Evolutionary conservation across 2,329 filamentous ascomycete genomes (phyloP).

Genomic region (Trichoderma afroharzianum): DNA sequence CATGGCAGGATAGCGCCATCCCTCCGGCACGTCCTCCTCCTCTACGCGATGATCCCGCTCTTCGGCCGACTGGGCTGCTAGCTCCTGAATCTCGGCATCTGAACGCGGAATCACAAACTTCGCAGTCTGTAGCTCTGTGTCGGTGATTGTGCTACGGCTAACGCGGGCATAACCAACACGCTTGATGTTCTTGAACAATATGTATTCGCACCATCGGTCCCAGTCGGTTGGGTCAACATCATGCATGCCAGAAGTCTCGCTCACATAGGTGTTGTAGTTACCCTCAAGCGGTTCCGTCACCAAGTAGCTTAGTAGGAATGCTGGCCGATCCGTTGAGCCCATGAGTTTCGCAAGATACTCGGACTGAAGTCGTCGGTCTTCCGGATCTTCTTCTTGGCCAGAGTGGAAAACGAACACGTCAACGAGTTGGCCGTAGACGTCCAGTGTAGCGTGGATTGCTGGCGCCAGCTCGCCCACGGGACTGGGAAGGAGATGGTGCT

Average conservation of each 20-base stretch:
- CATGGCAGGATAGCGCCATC: slow-evolving; percentile 76
- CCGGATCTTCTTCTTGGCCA: slow-evolving; percentile 92
- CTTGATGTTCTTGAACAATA: slow-evolving; percentile 85
- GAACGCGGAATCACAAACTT: slow-evolving; percentile 81
- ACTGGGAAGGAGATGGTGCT: slow-evolving; percentile 88
- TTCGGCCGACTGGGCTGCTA: slow-evolving; percentile 44
- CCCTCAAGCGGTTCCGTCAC: slow-evolving; percentile 87
- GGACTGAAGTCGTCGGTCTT: slow-evolving; percentile 82
- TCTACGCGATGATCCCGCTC: slow-evolving; percentile 56
- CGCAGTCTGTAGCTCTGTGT: slow-evolving; percentile 93
- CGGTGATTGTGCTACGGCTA: slow-evolving; percentile 85
- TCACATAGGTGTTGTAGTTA: slow-evolving; percentile 96
- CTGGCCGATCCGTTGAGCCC: slow-evolving; percentile 74
- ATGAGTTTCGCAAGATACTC: slow-evolving; percentile 85
- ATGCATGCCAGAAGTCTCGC: slow-evolving; percentile 81
- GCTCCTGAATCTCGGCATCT: slow-evolving; percentile 50
- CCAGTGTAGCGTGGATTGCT: slow-evolving; percentile 92
- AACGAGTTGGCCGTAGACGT: slow-evolving; percentile 83
- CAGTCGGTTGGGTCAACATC: slow-evolving; percentile 91
- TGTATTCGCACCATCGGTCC: slow-evolving; percentile 99
- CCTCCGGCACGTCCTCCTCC: slow-evolving; percentile 72
- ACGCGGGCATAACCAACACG: slow-evolving; percentile 87
- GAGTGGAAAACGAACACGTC: slow-evolving; percentile 99
- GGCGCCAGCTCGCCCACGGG: slow-evolving; percentile 93
- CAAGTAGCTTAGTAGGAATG: slow-evolving; percentile 85